Evolutionary conservation across 345 rosid genomes (phyloP).

Genomic region (Hypericum androsaemum): DNA sequence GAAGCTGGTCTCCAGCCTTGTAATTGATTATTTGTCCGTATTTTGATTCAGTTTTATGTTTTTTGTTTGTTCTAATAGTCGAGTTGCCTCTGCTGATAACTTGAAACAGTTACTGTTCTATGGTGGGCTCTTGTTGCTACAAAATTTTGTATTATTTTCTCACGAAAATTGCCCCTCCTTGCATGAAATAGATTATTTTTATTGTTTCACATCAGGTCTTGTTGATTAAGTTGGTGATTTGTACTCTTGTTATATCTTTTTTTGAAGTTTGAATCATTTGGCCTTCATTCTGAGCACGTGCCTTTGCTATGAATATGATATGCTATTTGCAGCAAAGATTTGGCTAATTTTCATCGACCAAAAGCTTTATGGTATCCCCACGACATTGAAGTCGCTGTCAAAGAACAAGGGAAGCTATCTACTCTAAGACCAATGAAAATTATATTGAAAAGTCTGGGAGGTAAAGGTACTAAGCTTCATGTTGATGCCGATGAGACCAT

Average conservation of each 20-base stretch:
- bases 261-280: neutral
- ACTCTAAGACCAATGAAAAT: constrained; percentile 77
- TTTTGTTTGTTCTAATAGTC: no score
- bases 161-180: no score
- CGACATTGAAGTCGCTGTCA: constrained; percentile 83
- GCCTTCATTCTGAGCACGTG: neutral
- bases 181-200: no score
- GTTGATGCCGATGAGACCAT: constrained; percentile 77
- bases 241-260: constrained; percentile 1
- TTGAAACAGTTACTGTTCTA: no score
- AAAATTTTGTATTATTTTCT: no score
- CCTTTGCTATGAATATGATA: constrained; percentile 3
- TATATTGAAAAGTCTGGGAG: constrained; percentile 88
- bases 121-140: no score
- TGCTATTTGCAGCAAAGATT: constrained; percentile 63
- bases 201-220: no score
- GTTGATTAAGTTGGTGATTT: neutral
- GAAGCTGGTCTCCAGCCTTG: no score
- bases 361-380: constrained; percentile 94
- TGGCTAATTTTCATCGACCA: constrained; percentile 92
- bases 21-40: no score
- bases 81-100: no score
- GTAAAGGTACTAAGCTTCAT: constrained; percentile 88
- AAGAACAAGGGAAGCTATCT: constrained; percentile 73
- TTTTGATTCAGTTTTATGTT: no score